Evolutionary conservation across 2,329 filamentous ascomycete genomes (phyloP), one percentile per base, ranked within the genome.

Genomic region (Diplocarpon rosae): DNA sequence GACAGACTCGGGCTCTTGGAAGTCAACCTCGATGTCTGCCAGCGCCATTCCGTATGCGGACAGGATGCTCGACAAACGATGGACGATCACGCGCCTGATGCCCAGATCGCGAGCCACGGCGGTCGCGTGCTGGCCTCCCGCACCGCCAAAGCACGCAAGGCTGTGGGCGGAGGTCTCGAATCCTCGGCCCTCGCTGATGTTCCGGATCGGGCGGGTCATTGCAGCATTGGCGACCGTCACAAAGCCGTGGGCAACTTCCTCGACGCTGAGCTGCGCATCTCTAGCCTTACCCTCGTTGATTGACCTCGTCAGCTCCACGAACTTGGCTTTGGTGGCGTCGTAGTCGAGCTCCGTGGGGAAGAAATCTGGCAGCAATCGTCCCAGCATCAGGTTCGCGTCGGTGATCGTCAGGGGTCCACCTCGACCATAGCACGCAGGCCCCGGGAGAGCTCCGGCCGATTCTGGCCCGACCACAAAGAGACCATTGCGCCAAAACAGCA

Each of bases 71-170:
- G n/a, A n/a, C 62, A 93, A 90, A 40, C 82, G 71, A 60, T 93
- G 87, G 2, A 94, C 72, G 9, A 94, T 70, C 16, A 93, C 89
- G 59, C 90, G 37, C 30, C 38, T 38, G 13, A 33, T 34, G 9
- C 86, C 87, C 1, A 95, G 69, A 52, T n/a, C n/a, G n/a, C n/a
- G n/a, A n/a, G n/a, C n/a, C n/a, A 94, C 92, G 1, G 85, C 85
- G n/a, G 83, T 2, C 85, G 87, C 57, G 62, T 95, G 94, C 85
- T 40, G 38, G 9, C 38, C 38, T 15, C 88, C 88, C 0, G 88
- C 88, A 42, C 88, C 88, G 42, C 89, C 88, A 64, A 95, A 95
- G 0, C 86, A 92, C 0, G 87, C 87, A 32, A 95, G 72, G 20
- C 86, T 73, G 61, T 95, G 88, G 52, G 84, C n/a, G n/a, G n/a